Evolutionary conservation across 495 filamentous ascomycete species (phyloP).

Genomic region (Aspergillus cristatus): DNA sequence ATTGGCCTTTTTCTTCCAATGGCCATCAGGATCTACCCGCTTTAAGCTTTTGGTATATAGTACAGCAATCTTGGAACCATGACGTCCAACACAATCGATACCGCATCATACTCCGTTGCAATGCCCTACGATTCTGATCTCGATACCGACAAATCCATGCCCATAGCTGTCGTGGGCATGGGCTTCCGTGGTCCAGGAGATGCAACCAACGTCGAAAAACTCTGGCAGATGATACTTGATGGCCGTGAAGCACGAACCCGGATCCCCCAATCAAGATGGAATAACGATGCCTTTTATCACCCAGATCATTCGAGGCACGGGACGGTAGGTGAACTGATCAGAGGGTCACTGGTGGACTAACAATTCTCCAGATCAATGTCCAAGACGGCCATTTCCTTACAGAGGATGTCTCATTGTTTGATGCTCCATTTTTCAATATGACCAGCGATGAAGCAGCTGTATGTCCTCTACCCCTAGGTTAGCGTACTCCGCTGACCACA

Average conservation of each 20-base stretch:
- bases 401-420: constrained; percentile 46
- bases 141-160: constrained; percentile 26
- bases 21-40: too few species aligned
- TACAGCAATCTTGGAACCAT: too few species aligned
- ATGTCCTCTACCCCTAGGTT: background rate
- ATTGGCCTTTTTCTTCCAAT: too few species aligned
- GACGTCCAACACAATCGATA: too few species aligned
- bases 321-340: constrained; percentile 9
- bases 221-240: constrained; percentile 47
- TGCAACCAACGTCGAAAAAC: constrained; percentile 37
- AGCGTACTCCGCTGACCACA: background rate
- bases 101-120: too few species aligned
- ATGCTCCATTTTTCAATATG: constrained; percentile 51
- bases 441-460: constrained; percentile 42
- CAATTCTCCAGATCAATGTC: constrained; percentile 18
- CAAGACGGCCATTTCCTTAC: constrained; percentile 37
- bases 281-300: constrained; percentile 45
- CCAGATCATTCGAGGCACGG: constrained; percentile 30
- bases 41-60: too few species aligned
- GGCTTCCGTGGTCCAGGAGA: constrained; percentile 50
- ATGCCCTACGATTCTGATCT: too few species aligned
- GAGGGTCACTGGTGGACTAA: background rate
- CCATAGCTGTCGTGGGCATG: constrained; percentile 56
- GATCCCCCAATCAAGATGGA: constrained; percentile 44
- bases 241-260: constrained; percentile 40